Conservation (phyloP, 139 green algal genomes). For the Astrephomene gubernaculifera region DNA sequence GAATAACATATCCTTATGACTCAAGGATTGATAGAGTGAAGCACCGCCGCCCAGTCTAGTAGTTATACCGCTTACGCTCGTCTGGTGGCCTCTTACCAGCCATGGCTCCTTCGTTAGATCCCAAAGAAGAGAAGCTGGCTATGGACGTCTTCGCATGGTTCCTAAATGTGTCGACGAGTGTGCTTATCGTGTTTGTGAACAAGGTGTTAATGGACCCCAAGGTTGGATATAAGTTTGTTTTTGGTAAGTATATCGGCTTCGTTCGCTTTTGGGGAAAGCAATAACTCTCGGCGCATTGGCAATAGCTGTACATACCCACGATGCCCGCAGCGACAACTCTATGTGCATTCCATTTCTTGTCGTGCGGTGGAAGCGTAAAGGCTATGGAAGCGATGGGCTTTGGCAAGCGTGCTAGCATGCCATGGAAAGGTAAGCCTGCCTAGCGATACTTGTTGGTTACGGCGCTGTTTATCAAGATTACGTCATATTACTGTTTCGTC, state of each 20-base stretch:
- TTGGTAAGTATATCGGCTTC: conserved; percentile 60
- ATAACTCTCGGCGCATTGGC: no score
- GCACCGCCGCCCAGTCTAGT: no score
- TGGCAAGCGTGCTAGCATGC: conserved; percentile 49
- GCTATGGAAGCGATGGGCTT: conserved; percentile 52
- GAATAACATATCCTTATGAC: no score
- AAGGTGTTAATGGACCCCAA: conserved; percentile 73
- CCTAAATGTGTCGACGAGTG: conserved; percentile 39
- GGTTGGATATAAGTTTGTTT: conserved; percentile 71
- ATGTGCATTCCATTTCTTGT: conserved; percentile 71
- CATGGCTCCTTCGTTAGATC: background rate
- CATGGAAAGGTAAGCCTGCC: conserved; percentile 11
- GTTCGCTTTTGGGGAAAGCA: background rate
- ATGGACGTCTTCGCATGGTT: conserved; percentile 38
- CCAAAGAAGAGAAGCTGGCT: conserved; percentile 24
- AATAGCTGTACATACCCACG: background rate
- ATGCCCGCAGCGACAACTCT: conserved; percentile 67
- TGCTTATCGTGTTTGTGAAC: conserved; percentile 78
- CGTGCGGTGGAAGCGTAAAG: conserved; percentile 47
- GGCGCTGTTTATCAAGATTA: background rate
- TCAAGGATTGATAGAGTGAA: no score
- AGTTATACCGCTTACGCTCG: no score
- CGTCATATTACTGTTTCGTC: background rate
- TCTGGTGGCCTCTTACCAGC: no score
- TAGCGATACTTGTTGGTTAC: background rate